Conservation (phyloP, 2,329 filamentous ascomycete genomes). For the Alternaria hordeiaustralica region DNA sequence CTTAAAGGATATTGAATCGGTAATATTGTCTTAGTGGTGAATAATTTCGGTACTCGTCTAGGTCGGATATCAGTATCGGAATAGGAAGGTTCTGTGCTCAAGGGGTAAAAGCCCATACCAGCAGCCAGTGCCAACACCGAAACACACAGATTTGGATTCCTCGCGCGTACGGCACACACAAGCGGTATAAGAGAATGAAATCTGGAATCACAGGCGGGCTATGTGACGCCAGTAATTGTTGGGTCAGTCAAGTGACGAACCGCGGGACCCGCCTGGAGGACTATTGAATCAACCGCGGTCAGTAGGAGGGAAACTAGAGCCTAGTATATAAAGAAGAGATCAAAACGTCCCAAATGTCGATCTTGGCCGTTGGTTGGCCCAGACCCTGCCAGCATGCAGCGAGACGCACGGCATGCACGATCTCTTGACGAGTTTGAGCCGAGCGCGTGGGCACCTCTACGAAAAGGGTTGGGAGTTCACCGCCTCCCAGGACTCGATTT, state of each 20-base stretch:
- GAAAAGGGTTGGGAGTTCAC: slow-evolving; percentile 31
- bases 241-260: slow-evolving; percentile 28
- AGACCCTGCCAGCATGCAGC: slow-evolving; percentile 24
- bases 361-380: slow-evolving; percentile 31
- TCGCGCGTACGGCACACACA: slow-evolving; percentile 1
- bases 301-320: slow-evolving; percentile 22
- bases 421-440: slow-evolving; percentile 22
- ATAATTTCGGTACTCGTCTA: slow-evolving; percentile 35
- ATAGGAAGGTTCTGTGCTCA: slow-evolving; percentile 27
- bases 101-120: slow-evolving; percentile 30
- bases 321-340: slow-evolving; percentile 19
- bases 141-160: slow-evolving; percentile 14
- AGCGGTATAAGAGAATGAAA: slow-evolving; percentile 8
- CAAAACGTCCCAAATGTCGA: slow-evolving; percentile 27
- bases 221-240: slow-evolving; percentile 20
- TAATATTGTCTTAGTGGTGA: slow-evolving; percentile 18
- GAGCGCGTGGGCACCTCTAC: slow-evolving; percentile 27
- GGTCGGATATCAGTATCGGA: slow-evolving; percentile 27
- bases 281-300: slow-evolving; percentile 29
- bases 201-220: slow-evolving; percentile 13
- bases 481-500: slow-evolving; percentile 30
- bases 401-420: slow-evolving; percentile 26
- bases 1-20: slow-evolving; percentile 21
- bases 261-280: slow-evolving; percentile 26
- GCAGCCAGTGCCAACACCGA: slow-evolving; percentile 32